Percentiles rank a stretch among this genome's conserved stretches.
phyloP scores from a whole-genome alignment of 2,329 filamentous ascomycete genomes.

The Diplodia scrobiculata region DNA sequence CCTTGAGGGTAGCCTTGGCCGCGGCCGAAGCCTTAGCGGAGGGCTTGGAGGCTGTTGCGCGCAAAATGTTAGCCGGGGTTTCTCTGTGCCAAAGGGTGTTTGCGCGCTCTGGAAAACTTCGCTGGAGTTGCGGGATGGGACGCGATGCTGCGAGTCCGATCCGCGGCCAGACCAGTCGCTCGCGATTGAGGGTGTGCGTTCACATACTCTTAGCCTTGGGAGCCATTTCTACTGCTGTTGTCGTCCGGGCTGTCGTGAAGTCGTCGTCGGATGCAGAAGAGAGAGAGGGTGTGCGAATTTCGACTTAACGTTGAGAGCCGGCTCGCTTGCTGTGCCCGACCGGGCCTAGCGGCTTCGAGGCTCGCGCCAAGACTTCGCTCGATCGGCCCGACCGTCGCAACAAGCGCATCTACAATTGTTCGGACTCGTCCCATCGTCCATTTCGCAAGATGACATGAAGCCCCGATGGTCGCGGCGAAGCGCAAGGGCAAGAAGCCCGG shows the following conservation, averaged over 20 bases:
- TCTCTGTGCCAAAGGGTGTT: neutral
- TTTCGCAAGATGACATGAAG: slow-evolving; percentile 17
- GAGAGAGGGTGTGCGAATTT: slow-evolving; percentile 27
- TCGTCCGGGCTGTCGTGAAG: slow-evolving; percentile 39
- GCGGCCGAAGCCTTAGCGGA: slow-evolving; percentile 80
- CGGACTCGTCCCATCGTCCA: neutral
- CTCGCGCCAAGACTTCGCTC: slow-evolving; percentile 15
- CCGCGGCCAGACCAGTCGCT: slow-evolving; percentile 16
- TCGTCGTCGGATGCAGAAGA: slow-evolving; percentile 30
- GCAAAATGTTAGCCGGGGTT: slow-evolving; percentile 38
- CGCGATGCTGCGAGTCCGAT: slow-evolving; percentile 10
- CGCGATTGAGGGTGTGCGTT: neutral
- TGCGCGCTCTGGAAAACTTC: slow-evolving; percentile 24
- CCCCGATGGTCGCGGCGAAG: slow-evolving; percentile 26
- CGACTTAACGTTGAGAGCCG: slow-evolving; percentile 17
- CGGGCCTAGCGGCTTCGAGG: neutral
- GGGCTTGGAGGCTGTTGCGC: slow-evolving; percentile 60
- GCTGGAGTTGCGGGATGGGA: slow-evolving; percentile 24
- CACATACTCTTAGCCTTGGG: slow-evolving; percentile 44
- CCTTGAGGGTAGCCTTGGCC: slow-evolving; percentile 93
- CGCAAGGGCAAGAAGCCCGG: slow-evolving; percentile 33
- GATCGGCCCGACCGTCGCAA: neutral
- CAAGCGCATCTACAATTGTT: neutral
- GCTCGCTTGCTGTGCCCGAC: slow-evolving; percentile 21
- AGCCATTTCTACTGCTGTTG: slow-evolving; percentile 44